Conservation (phyloP, 345 rosid species). For the Luvunga scandens region DNA sequence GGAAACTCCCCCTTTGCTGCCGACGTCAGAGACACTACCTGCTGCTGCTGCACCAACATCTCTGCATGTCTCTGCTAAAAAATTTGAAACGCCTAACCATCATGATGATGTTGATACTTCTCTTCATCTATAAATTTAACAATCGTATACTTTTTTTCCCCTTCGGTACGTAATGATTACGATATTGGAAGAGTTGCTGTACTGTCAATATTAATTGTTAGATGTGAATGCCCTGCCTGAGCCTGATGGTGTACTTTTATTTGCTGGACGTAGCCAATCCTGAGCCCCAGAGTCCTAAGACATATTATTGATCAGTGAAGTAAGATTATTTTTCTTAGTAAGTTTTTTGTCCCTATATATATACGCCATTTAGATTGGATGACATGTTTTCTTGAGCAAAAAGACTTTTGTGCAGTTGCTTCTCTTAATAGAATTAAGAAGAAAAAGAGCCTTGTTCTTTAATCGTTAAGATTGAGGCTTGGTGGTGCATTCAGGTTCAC, state of each 20-base stretch:
- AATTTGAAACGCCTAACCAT: constrained; percentile 17
- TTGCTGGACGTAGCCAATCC: not conserved
- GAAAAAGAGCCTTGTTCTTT: no score
- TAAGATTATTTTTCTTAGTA: not conserved
- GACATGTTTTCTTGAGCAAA: no score
- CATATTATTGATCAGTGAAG: not conserved
- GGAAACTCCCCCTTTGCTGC: constrained; percentile 17
- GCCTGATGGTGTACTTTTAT: not conserved
- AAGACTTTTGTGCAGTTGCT: not conserved
- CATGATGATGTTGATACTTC: constrained; percentile 63
- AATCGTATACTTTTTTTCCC: not conserved
- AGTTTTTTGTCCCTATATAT: not conserved
- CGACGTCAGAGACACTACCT: not conserved
- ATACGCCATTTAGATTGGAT: not conserved
- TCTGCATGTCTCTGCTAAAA: not conserved
- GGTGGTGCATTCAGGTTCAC: no score
- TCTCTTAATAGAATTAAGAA: no score
- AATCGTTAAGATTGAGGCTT: no score
- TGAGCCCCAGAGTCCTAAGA: not conserved
- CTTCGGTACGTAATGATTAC: not conserved
- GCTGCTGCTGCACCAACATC: not conserved
- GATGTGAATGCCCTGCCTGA: not conserved
- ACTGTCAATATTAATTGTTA: not conserved
- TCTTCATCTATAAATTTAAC: constrained; percentile 50
- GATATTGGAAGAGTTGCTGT: constrained; percentile 7